Percentiles rank a stretch among this genome's conserved stretches.
These are phyloP conservation scores for Haplographium delicatum DNA, from an alignment of 495 filamentous ascomycete genomes.

Conservation along the genomic window DNA sequence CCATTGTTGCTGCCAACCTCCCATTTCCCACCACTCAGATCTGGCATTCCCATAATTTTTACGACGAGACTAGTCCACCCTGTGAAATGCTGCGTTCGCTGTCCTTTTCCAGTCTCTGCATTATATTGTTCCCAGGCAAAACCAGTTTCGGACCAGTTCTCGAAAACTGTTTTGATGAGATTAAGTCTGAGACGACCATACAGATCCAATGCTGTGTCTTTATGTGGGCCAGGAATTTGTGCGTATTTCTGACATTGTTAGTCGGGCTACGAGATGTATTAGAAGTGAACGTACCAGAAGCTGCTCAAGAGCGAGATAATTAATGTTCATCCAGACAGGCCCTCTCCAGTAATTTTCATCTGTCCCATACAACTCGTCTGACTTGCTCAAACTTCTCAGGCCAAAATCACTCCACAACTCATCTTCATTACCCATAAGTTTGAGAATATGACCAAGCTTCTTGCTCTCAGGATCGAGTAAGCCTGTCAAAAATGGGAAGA, in stretches of 20 bases:
- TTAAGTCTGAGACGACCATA: constrained; percentile 76
- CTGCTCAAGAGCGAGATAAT: constrained; percentile 79
- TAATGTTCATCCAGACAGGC: constrained; percentile 96
- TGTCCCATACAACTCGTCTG: constrained; percentile 76
- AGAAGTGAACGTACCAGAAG: constrained; percentile 62
- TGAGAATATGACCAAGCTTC: constrained; percentile 65
- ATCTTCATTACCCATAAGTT: constrained; percentile 71
- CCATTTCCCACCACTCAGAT: constrained; percentile 31
- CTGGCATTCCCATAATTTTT: constrained; percentile 92
- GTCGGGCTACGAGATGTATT: constrained; percentile 12
- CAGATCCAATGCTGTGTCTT: constrained; percentile 60
- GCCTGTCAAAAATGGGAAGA: constrained; percentile 85
- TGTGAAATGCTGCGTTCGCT: constrained; percentile 95
- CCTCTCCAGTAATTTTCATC: constrained; percentile 97
- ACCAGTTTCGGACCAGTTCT: constrained; percentile 81
- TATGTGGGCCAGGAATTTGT: constrained; percentile 57
- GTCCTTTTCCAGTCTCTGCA: constrained; percentile 83
- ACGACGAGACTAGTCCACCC: constrained; percentile 98
- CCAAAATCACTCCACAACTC: constrained; percentile 86
- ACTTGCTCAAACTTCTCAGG: constrained; percentile 80
- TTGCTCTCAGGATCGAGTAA: constrained; percentile 68
- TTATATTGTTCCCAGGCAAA: constrained; percentile 99
- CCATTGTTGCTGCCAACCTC: constrained; percentile 10
- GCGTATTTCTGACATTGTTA: constrained; percentile 45
- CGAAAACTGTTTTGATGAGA: constrained; percentile 83